Conservation (phyloP, 371 early-diverging fungal species). For the Syncephalastrum monosporum region DNA sequence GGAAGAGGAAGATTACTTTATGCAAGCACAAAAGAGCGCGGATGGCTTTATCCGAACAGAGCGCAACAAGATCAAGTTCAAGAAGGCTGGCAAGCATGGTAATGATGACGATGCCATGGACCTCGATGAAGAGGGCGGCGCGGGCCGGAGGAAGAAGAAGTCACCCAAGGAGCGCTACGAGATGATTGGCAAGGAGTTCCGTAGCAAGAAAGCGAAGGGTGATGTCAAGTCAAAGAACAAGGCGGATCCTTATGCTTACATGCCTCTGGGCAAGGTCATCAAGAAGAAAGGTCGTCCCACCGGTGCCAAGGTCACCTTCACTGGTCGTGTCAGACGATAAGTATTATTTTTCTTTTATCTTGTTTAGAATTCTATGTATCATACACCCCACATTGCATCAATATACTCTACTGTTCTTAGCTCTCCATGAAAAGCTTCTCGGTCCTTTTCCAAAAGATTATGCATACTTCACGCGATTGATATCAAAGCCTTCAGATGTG, state of each 20-base stretch:
- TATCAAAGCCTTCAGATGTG: too few relatives aligned
- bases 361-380: too few relatives aligned
- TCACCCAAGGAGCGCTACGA: conserved; percentile 25
- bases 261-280: conserved; percentile 77
- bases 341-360: background rate
- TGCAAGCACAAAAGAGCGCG: conserved; percentile 74
- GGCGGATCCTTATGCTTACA: conserved; percentile 94
- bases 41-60: conserved; percentile 86
- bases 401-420: too few relatives aligned
- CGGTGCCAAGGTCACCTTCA: conserved; percentile 41
- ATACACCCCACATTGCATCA: too few relatives aligned
- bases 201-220: conserved; percentile 84
- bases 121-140: conserved; percentile 56
- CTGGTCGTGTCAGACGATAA: conserved; percentile 46
- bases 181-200: conserved; percentile 56
- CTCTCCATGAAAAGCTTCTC: too few relatives aligned
- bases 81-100: conserved; percentile 60
- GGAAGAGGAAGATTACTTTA: conserved; percentile 78
- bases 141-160: conserved; percentile 23
- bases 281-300: conserved; percentile 48
- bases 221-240: conserved; percentile 88
- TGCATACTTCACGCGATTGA: too few relatives aligned
- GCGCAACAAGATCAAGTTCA: conserved; percentile 86
- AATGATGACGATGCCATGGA: conserved; percentile 52
- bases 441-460: too few relatives aligned